phyloP scores from a whole-genome alignment of 345 rosid species.

The Trapa incisa region DNA sequence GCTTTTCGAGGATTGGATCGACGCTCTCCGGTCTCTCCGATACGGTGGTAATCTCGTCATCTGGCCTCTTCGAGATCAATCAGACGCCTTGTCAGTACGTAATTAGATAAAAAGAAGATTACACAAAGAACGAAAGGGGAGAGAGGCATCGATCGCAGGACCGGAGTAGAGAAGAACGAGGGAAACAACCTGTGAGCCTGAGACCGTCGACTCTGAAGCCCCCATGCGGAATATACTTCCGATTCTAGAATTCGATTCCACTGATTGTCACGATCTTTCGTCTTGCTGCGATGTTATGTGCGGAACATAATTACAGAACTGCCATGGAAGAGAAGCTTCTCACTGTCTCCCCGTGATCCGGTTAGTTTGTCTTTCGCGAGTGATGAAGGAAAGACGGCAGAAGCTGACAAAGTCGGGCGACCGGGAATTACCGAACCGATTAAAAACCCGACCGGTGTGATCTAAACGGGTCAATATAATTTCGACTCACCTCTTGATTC shows the following conservation, averaged over 20 bases:
- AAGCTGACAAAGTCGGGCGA: no score
- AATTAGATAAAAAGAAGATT: not conserved
- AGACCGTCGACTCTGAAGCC: not conserved
- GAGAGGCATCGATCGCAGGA: not conserved
- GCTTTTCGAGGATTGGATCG: constrained; percentile 65
- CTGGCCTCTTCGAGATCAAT: constrained; percentile 17
- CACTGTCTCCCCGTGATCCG: no score
- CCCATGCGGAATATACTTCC: not conserved
- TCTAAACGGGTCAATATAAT: not conserved
- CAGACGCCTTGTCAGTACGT: not conserved
- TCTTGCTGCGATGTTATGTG: not conserved
- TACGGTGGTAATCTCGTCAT: constrained; percentile 73
- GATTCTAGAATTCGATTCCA: not conserved
- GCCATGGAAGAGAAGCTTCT: not conserved
- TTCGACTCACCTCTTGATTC: not conserved
- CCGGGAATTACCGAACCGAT: not conserved
- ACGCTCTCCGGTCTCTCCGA: constrained; percentile 44
- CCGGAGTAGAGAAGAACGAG: not conserved
- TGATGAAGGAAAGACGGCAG: no score
- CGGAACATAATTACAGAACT: not conserved
- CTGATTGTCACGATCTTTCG: not conserved
- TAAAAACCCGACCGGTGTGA: not conserved
- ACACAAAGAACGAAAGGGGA: not conserved
- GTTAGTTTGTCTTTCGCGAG: no score
- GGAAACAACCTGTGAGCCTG: not conserved